Evolutionary conservation across 2,329 filamentous ascomycete species (phyloP).

Genomic region (Exophiala alcalophila): DNA sequence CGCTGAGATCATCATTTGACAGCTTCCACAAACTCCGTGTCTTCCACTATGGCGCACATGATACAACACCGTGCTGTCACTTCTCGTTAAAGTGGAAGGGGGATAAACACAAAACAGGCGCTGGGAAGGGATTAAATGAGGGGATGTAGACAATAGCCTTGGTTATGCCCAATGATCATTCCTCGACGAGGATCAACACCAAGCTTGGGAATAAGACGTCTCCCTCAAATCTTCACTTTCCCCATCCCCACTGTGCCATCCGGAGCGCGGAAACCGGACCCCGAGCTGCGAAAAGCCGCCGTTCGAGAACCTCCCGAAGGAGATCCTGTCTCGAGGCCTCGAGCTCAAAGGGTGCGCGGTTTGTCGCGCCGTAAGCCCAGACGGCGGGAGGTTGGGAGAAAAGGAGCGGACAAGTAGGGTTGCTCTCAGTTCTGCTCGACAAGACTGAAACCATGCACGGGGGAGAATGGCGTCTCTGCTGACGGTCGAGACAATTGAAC

Average conservation of each 20-base stretch:
- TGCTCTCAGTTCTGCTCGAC: slow-evolving; percentile 29
- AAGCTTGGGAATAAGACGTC: slow-evolving; percentile 30
- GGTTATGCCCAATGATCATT: slow-evolving; percentile 29
- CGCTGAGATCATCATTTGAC: too few relatives aligned
- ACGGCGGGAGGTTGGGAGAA: too few relatives aligned
- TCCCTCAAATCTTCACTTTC: slow-evolving; percentile 24
- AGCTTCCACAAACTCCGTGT: too few relatives aligned
- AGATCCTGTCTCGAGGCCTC: slow-evolving; percentile 17
- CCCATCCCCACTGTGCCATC: too few relatives aligned
- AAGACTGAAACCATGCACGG: too few relatives aligned
- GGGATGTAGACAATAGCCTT: slow-evolving; percentile 29
- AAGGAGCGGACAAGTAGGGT: slow-evolving; percentile 17
- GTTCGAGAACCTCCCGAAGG: slow-evolving; percentile 14
- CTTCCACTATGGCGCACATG: too few relatives aligned
- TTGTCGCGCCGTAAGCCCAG: slow-evolving; percentile 3
- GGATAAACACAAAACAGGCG: too few relatives aligned
- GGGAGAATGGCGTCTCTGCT: too few relatives aligned
- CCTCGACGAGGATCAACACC: slow-evolving; percentile 28
- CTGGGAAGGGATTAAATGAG: neutral
- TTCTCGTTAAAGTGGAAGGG: too few relatives aligned
- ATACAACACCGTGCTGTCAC: too few relatives aligned
- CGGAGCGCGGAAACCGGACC: too few relatives aligned
- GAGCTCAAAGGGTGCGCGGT: slow-evolving; percentile 21
- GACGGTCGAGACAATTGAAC: too few relatives aligned
- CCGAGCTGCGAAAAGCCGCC: slow-evolving; percentile 19